Evolutionary conservation across 768 basidiomycete genomes (phyloP), one percentile per base, ranked within the genome.

Genomic region (Hygrophorus russula): DNA sequence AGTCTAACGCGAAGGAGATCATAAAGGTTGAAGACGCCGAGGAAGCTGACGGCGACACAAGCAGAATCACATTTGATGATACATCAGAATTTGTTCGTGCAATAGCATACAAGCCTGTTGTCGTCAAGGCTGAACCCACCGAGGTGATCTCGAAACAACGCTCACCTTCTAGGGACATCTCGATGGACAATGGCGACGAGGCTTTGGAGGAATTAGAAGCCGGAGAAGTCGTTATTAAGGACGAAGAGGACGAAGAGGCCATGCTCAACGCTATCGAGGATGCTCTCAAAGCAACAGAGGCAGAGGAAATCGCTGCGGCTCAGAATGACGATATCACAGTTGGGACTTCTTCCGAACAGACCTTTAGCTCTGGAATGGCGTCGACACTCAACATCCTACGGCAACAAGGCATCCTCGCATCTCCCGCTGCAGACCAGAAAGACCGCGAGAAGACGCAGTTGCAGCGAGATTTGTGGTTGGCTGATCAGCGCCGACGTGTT

Each of bases 41-140:
- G 12, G 63, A 63, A 12, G 59, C 58, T 5, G 70, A 68, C 1
- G 66, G 53, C 4, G 74, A 69, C 17, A 68, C 62, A 13, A 66
- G 60, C 14, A 84, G 83, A 15, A 67, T 97, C 27, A 86, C 84
- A 0, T 91, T 99, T 49, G 93, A 98, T 56, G 93, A 97, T 52
- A 98, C 94, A 0, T 90, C 91, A 1, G 94, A 97, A 59, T 99
- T 99, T 51, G 88, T 98, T 32, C 80, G 92, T 13, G 80, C 80
- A 12, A 86, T 89, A 37, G 77, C 79, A 1, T 78, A 77, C 49
- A 76, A 78, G 49, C 78, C 81, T 0, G 59, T 73, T 1, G 62
- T 67, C 32, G 68, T 68, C 28, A 76, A 82, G 52, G 56, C 53
- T 29, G 78, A 74, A 53, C 69, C 59, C 5, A 64, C 55, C 41